phyloP scores from a whole-genome alignment of 2,329 filamentous ascomycete genomes.

The Cryphonectria parasitica region DNA sequence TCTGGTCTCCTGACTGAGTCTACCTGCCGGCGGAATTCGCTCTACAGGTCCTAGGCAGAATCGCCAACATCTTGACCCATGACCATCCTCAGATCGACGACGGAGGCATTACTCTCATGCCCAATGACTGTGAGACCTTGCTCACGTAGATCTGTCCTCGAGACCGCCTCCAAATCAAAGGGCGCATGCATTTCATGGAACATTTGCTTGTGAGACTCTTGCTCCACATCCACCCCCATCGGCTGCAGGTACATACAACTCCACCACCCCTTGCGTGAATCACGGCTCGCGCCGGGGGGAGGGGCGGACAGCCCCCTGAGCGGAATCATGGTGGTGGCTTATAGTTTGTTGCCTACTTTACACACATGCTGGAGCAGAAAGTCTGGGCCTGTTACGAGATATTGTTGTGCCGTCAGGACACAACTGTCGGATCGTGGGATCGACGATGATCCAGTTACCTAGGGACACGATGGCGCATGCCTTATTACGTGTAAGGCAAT shows the following conservation, averaged over 20 bases:
- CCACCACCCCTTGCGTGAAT: background rate
- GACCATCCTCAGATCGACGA: background rate
- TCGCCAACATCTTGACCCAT: background rate
- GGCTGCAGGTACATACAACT: background rate
- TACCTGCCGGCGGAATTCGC: background rate
- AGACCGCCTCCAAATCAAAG: background rate
- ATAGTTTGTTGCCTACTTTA: background rate
- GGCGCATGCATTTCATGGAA: background rate
- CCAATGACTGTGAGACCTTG: background rate
- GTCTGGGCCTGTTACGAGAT: background rate
- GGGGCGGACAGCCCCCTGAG: background rate
- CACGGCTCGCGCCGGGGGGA: background rate
- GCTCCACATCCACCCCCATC: background rate
- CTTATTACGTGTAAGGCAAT: background rate
- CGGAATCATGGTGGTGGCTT: background rate
- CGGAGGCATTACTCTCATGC: background rate
- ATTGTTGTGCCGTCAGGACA: background rate
- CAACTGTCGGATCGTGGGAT: background rate
- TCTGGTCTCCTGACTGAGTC: background rate
- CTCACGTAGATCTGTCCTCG: background rate
- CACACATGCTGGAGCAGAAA: background rate
- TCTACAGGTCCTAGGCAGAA: background rate
- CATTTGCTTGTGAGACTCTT: background rate
- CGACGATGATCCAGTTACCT: background rate
- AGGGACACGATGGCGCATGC: background rate